Base-by-base conservation (phyloP, 148 eudicot species). In the Chenopodium berlandieri region DNA sequence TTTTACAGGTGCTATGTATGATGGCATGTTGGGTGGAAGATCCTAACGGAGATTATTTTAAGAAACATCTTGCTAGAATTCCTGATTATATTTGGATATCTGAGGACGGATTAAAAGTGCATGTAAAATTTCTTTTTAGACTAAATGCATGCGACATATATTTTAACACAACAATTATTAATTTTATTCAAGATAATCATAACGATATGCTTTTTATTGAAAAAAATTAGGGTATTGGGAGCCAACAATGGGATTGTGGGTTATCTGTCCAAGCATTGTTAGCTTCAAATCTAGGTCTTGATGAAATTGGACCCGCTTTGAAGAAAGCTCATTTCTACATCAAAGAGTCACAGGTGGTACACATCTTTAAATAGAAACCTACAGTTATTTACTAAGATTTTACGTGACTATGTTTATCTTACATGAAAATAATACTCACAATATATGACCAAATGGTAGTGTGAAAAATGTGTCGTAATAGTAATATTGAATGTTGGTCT, bases 241-340 rank as follows among this genome's bases (percentile, higher is more conserved):
- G 91, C 65, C 93, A 90, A 78, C 23, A 34, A 32, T 90, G 91
- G 93, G 91, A 89, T 73, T 78, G 89, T 46, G 70, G 71, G 2
- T 86, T 89, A 19, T 86, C 90, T 0, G 71, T 90, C 27, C 93
- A 90, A 83, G 90, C 91, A 12, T 71, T 90, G 40, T 25, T 90
- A 34, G 89, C 90, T 16, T 64, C 85, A 30, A 60, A 84, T 64
- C 40, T 88, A 2, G 46, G 68, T 37, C 78, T 73, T 1, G 82
- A 83, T 9, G 90, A 88, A 75, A 81, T 83, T 52, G 84, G 62
- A 16, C 78, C 75, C 9, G 79, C 84, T n/a, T 83, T 90, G 1
- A 80, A 22, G 34, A 88, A 76, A 71, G 90, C 83, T n/a, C 87
- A 86, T 63, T 80, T 79, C 31, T 90, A 81, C 73, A 72, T 90